Evolutionary conservation across 441 rosid species (phyloP).

Genomic region (Populus trichocarpa): DNA sequence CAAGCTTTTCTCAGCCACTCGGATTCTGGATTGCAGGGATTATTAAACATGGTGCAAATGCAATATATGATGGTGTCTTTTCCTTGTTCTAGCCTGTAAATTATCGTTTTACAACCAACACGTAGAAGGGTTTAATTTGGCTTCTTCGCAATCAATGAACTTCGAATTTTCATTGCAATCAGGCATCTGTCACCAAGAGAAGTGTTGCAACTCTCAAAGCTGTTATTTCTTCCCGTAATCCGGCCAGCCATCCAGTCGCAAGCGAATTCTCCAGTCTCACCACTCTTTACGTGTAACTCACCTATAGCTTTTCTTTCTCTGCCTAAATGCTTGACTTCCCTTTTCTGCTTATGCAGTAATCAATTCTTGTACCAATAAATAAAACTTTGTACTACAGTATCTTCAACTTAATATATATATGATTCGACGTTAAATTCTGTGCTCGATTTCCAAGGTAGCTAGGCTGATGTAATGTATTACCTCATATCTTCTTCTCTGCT

Average conservation of each 20-base stretch:
- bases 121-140: neutral
- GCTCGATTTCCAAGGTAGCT: neutral
- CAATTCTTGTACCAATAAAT: neutral
- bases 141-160: neutral
- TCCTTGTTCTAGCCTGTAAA: neutral
- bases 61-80: neutral
- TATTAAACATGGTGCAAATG: neutral
- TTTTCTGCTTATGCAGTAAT: neutral
- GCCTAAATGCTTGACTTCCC: neutral
- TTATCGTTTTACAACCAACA: no score
- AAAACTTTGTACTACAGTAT: neutral
- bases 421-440: neutral
- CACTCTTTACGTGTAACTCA: neutral
- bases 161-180: conserved; percentile 5
- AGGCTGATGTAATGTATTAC: neutral
- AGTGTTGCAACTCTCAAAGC: neutral
- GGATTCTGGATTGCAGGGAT: no score
- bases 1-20: neutral
- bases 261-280: neutral
- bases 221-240: neutral
- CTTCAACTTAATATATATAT: neutral
- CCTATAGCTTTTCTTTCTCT: neutral
- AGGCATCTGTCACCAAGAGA: neutral
- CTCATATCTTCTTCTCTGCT: neutral
- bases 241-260: neutral